Base-by-base conservation (phyloP, 495 filamentous ascomycete genomes). In the Neurospora sp. region DNA sequence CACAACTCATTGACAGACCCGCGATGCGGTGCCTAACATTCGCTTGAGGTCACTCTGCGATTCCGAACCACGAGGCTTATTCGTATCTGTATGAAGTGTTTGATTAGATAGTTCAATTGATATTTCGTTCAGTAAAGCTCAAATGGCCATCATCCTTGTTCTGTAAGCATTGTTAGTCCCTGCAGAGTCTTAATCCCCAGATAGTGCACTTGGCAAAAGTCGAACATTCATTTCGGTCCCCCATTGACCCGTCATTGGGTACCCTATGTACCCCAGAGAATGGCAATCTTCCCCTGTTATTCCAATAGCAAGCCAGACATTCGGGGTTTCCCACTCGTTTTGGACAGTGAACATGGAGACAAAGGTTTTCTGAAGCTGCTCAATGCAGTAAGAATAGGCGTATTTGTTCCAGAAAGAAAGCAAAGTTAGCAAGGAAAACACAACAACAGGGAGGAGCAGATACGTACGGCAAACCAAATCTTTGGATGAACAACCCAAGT, bases 41-140 rank as follows among this genome's bases (percentile, higher is more conserved):
- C 1, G 1, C 45, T 22, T 7, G 20, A 12, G n/a, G 45, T 20
- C 45, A 53, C 45, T 53, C 45, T 20, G 45, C 3, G 18, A n/a
- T 45, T 45, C 3, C 8, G n/a, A 20, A 20, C 18, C n/a, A n/a
- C 18, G 0, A 0, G 9, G 44, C 0, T 45, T n/a, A 20, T 45
- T 2, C 0, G 3, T 45, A 45, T 4, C 3, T 42, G 40, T 42
- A 42, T 16, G 5, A 18, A 18, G 44, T 9, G 18, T 18, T 20
- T 45, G 0, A n/a, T 4, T 45, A 7, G 18, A 8, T 9, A 20
- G 0, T 20, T 0, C 3, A 20, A 4, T 2, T 45, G 1, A 0
- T 45, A 1, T 45, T 20, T 1, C 8, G 9, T 1, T 20, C 10
- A 45, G 0, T 45, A 45, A 9, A 45, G 7, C 44, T 20, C n/a